Evolutionary conservation across 202 grass and related monocot genomes (phyloP), one percentile per base, ranked within the genome.

Genomic region (Zizania palustris): DNA sequence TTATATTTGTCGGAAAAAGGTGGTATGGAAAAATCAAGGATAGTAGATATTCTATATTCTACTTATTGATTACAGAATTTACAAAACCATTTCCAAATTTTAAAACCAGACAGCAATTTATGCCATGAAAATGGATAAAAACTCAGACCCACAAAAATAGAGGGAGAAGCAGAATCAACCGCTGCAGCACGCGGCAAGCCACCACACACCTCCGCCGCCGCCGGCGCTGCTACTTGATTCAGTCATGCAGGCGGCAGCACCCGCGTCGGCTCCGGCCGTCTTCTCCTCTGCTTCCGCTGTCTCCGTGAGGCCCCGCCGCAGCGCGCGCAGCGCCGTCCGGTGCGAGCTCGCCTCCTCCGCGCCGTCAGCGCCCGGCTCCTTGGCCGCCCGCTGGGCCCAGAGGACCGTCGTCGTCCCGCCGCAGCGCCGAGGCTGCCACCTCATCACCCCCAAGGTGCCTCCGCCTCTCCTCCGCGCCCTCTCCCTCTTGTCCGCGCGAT

Each of bases 341-440:
- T 83, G 79, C 67, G 67, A 85, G 51, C 74, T 86, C 74, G 74
- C 74, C 20, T 42, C 83, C 49, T 74, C 82, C 11, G 65, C 80
- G 35, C 61, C 67, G 6, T 57, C 84, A 16, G 64, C 67, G 4
- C 51, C 88, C 21, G 84, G 75, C 5, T 37, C 94, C n/a, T 57
- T 90, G 89, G 77, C 74, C n/a, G 80, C 87, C 66, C 88, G 88
- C 40, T 97, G 95, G 95, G 85, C 95, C 51, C 91, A 97, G 84
- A 97, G 63, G 85, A 94, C 89, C 35, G 77, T 97, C 44, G 83
- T 97, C 64, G 80, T 97, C 80, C 95, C 95, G 55, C 74, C 87
- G 34, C 89, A 94, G 66, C 78, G 91, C 65, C 95, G 95, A 46
- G 95, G 91, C 5, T 97, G 95, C 80, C 95, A 94, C 73, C 91